Conservation (phyloP, 2,329 filamentous ascomycete genomes). For the Decorospora gaudefroyi region DNA sequence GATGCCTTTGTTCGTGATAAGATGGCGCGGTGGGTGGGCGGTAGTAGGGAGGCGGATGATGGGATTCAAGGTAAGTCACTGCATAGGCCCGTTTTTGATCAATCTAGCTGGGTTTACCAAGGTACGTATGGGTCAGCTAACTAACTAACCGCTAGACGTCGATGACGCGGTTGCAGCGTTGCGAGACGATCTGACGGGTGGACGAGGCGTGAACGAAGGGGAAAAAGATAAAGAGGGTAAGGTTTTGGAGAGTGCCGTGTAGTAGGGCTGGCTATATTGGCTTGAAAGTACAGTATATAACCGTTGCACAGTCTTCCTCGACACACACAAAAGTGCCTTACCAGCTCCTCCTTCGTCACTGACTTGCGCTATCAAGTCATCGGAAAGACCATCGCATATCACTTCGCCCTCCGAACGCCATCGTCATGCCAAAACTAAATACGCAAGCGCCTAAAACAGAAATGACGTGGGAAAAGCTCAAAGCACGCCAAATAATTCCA, state of each 20-base stretch:
- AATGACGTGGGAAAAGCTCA: not conserved
- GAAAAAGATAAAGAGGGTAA: conserved; percentile 23
- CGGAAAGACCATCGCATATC: not conserved
- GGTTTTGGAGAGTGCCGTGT: conserved; percentile 42
- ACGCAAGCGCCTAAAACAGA: not conserved
- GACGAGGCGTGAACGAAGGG: conserved; percentile 46
- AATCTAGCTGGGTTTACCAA: no score
- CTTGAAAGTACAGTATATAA: no score
- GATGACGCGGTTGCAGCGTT: conserved; percentile 50
- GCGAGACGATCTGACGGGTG: conserved; percentile 53
- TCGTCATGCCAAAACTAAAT: conserved; percentile 5
- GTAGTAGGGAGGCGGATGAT: conserved; percentile 51
- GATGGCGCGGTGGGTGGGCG: conserved; percentile 62
- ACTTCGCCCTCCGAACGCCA: conserved; percentile 7
- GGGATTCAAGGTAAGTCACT: conserved; percentile 51
- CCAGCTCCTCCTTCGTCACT: no score
- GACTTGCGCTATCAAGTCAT: no score
- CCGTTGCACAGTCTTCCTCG: not conserved
- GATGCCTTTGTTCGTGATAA: conserved; percentile 79
- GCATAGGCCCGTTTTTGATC: conserved; percentile 12
- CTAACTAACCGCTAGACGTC: conserved; percentile 44
- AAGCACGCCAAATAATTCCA: not conserved
- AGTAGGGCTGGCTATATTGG: not conserved
- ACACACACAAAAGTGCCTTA: not conserved
- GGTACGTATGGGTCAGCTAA: not conserved